phyloP scores from a whole-genome alignment of 116 monocot species.

The Zostera marina region DNA sequence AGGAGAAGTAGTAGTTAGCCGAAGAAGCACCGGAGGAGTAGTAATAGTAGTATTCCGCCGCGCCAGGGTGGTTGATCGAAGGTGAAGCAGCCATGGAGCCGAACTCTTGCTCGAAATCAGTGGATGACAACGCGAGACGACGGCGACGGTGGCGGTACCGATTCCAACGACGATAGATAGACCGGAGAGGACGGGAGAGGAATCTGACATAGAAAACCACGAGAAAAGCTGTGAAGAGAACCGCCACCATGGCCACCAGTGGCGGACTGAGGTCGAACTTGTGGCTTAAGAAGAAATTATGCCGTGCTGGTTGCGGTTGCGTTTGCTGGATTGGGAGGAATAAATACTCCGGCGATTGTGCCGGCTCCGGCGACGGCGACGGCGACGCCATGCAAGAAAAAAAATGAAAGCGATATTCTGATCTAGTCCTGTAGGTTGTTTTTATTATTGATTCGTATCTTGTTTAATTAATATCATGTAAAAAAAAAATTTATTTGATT shows the following conservation, averaged over 20 bases:
- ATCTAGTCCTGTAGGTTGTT: too few species aligned
- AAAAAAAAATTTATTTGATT: too few species aligned
- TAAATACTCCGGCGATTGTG: conserved; percentile 7
- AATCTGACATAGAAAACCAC: conserved; percentile 76
- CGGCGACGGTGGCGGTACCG: conserved; percentile 28
- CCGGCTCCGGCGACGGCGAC: conserved; percentile 13
- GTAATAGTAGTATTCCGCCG: conserved; percentile 9
- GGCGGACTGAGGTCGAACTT: conserved; percentile 51
- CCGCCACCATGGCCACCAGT: conserved; percentile 83
- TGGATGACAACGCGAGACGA: conserved; percentile 15
- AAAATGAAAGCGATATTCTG: too few species aligned
- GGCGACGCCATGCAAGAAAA: conserved; percentile 1
- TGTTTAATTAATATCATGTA: too few species aligned
- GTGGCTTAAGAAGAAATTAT: conserved; percentile 60
- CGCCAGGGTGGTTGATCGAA: background rate
- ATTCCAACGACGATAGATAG: conserved; percentile 17
- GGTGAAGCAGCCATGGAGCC: background rate
- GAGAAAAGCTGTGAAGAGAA: conserved; percentile 65
- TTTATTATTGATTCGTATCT: too few species aligned
- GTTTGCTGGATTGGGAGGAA: background rate
- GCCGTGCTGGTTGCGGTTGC: conserved; percentile 17
- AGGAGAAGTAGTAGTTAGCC: conserved; percentile 10
- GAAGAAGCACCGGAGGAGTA: conserved; percentile 11
- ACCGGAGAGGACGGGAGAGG: conserved; percentile 39
- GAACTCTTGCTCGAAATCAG: conserved; percentile 4